Conservation (phyloP, 2,329 filamentous ascomycete genomes). For the Claviceps sorghi region DNA sequence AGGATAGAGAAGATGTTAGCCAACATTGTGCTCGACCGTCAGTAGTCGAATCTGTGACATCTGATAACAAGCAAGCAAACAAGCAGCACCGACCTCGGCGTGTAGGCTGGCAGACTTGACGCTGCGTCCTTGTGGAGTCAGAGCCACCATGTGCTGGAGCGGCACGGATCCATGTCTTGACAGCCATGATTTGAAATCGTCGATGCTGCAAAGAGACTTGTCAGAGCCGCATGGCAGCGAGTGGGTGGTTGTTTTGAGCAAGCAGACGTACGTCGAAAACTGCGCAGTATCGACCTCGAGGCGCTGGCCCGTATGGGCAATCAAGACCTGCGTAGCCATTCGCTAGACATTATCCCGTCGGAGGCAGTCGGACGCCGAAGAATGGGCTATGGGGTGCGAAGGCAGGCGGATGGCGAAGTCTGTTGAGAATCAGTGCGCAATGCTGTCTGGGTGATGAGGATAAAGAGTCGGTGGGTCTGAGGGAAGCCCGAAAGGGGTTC, state of each 20-base stretch:
- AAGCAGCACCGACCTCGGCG: slow-evolving; percentile 47
- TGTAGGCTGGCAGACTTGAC: slow-evolving; percentile 68
- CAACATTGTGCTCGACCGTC: not conserved
- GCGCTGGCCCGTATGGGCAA: slow-evolving; percentile 84
- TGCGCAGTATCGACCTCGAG: slow-evolving; percentile 63
- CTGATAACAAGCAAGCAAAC: not conserved
- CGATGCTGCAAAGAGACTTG: slow-evolving; percentile 41
- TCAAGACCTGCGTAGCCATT: slow-evolving; percentile 82
- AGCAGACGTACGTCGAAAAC: slow-evolving; percentile 50
- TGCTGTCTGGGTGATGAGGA: not conserved
- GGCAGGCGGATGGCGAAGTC: not conserved
- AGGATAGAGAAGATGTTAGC: not conserved
- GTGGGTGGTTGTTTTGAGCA: not conserved
- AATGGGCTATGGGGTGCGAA: not conserved
- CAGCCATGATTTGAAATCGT: slow-evolving; percentile 75
- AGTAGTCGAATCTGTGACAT: not conserved
- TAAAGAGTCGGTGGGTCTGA: not conserved
- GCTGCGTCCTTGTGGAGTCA: slow-evolving; percentile 73
- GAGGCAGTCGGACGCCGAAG: slow-evolving; percentile 9
- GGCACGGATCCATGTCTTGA: slow-evolving; percentile 60
- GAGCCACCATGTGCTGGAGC: slow-evolving; percentile 64
- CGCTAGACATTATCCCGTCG: slow-evolving; percentile 37
- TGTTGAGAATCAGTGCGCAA: not conserved
- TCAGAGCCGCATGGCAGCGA: not conserved
- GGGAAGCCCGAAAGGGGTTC: not conserved